Percentiles rank a stretch among this genome's conserved stretches.
These are phyloP conservation scores for Hysterangium stoloniferum DNA, from an alignment of 768 basidiomycete genomes.

Conservation along the genomic window DNA sequence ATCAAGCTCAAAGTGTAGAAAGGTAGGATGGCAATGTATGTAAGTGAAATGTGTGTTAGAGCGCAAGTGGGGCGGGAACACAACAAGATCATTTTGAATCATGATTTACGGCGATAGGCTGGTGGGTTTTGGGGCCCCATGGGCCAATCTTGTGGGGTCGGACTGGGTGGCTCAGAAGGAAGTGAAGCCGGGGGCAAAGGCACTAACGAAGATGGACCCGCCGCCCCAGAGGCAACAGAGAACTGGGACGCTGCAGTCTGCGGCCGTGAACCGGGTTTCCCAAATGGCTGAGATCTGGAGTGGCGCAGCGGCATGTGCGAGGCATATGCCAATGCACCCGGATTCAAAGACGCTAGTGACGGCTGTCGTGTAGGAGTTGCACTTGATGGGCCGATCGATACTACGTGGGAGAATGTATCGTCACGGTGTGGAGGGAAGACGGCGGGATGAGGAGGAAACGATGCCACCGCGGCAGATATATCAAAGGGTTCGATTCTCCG, in stretches of 20 bases:
- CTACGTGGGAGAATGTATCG: not conserved
- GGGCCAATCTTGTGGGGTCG: not conserved
- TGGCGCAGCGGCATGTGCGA: not conserved
- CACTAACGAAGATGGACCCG: constrained; percentile 1
- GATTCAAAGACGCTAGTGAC: not conserved
- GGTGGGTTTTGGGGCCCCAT: not conserved
- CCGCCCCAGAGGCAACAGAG: not conserved
- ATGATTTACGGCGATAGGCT: constrained; percentile 11
- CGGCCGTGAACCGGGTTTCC: constrained; percentile 3
- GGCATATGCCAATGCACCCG: constrained; percentile 1
- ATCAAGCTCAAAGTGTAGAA: too few species aligned
- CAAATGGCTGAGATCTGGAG: constrained; percentile 1
- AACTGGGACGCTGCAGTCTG: constrained; percentile 8
- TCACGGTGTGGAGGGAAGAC: constrained; percentile 2
- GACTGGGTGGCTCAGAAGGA: constrained; percentile 9
- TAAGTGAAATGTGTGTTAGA: too few species aligned
- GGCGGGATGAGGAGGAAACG: constrained; percentile 10
- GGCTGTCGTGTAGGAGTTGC: constrained; percentile 8
- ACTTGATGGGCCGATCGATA: not conserved
- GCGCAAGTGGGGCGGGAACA: too few species aligned
- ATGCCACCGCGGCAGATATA: constrained; percentile 4
- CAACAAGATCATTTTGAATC: too few species aligned
- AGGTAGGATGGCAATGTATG: too few species aligned
- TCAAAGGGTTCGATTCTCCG: constrained; percentile 10
- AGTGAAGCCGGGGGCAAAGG: not conserved